A percentile compares a stretch with the other conserved stretches of the same genome.
Conservation (phyloP, 2,329 filamentous ascomycete genomes). For the Cadophora luteo-olivacea region DNA sequence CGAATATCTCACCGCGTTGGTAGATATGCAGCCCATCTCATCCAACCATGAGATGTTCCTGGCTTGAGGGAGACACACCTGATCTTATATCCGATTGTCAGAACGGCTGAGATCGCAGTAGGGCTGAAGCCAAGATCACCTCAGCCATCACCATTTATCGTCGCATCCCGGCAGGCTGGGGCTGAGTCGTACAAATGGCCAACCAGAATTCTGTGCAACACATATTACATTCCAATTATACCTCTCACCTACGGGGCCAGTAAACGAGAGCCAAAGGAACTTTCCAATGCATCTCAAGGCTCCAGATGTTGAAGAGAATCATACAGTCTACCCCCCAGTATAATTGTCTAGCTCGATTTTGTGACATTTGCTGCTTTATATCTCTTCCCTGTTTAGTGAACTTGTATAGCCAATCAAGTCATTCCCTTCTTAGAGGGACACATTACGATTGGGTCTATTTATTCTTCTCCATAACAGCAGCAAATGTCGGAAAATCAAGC, state of each 20-base stretch:
- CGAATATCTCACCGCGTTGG: conserved; percentile 1
- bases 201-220: conserved; percentile 1
- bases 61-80: background rate
- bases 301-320: background rate
- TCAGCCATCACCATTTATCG: conserved; percentile 6
- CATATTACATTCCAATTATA: background rate
- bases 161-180: background rate
- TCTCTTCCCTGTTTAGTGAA: too few relatives aligned
- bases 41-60: background rate
- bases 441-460: too few relatives aligned
- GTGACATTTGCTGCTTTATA: too few relatives aligned
- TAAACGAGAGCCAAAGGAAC: background rate
- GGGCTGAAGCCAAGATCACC: conserved; percentile 11
- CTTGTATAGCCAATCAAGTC: too few relatives aligned
- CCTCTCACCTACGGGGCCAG: background rate
- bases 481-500: too few relatives aligned
- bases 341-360: too few relatives aligned
- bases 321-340: too few relatives aligned
- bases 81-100: background rate
- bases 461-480: too few relatives aligned
- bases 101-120: conserved; percentile 8
- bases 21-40: background rate
- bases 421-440: too few relatives aligned
- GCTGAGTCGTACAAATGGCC: conserved; percentile 1
- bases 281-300: background rate